These are phyloP conservation scores for Monosporascus sp. DNA, from an alignment of 2,329 filamentous ascomycete species.

Conservation along the genomic window DNA sequence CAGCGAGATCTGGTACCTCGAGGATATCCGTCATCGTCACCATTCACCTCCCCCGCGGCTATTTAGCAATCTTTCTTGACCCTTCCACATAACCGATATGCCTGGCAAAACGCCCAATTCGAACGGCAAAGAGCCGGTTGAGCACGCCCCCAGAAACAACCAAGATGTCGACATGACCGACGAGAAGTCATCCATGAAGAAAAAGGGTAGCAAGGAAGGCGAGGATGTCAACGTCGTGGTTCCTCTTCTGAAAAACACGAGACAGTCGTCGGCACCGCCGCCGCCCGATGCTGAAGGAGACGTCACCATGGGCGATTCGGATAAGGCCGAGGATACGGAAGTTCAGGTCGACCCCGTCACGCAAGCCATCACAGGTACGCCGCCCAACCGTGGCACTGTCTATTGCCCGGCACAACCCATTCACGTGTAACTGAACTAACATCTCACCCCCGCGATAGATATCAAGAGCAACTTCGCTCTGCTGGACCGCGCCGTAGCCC, in stretches of 20 bases:
- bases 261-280: conserved; percentile 50
- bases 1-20: neutral
- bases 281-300: conserved; percentile 62
- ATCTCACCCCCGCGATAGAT: conserved; percentile 48
- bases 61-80: conserved; percentile 4
- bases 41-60: conserved; percentile 7
- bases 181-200: conserved; percentile 56
- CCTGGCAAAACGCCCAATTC: conserved; percentile 68
- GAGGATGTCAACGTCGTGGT: conserved; percentile 81
- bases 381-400: neutral
- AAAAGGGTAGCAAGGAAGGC: conserved; percentile 59
- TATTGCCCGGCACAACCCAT: neutral
- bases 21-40: conserved; percentile 2
- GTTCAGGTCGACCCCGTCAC: conserved; percentile 55
- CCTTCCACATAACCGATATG: conserved; percentile 41
- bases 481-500: conserved; percentile 82
- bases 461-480: conserved; percentile 92
- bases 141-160: conserved; percentile 61
- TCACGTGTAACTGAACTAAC: conserved; percentile 12
- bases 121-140: conserved; percentile 64
- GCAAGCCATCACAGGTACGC: conserved; percentile 54
- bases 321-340: conserved; percentile 44
- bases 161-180: conserved; percentile 70
- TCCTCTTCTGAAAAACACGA: conserved; percentile 62
- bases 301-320: conserved; percentile 62